These are phyloP conservation scores for Gautieria morchelliformis DNA, from an alignment of 768 basidiomycete species.

Conservation along the genomic window DNA sequence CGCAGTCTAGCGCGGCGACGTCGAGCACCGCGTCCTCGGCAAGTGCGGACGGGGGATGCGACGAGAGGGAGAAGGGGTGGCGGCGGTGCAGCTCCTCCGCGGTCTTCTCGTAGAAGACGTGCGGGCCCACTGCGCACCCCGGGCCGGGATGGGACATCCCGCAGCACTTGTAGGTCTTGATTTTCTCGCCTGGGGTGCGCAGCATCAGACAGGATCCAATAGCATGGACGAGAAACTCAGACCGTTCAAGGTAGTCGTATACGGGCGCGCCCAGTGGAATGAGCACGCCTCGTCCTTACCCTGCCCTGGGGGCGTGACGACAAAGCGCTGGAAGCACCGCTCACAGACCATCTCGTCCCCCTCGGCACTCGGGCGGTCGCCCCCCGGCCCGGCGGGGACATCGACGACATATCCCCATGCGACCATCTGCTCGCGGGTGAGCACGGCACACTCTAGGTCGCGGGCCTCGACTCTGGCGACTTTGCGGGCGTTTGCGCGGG, in stretches of 20 bases:
- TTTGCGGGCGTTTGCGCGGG: slow-evolving; percentile 46
- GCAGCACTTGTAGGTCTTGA: slow-evolving; percentile 73
- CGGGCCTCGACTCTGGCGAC: slow-evolving; percentile 34
- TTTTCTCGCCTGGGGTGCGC: slow-evolving; percentile 51
- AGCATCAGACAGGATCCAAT: background rate
- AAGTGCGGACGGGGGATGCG: slow-evolving; percentile 12
- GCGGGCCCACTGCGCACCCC: slow-evolving; percentile 72
- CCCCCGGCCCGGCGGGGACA: slow-evolving; percentile 59
- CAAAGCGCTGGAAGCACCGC: slow-evolving; percentile 62
- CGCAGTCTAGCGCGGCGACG: slow-evolving; percentile 88
- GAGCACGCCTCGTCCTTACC: slow-evolving; percentile 52
- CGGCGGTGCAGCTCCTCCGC: slow-evolving; percentile 59
- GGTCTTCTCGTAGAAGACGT: slow-evolving; percentile 83
- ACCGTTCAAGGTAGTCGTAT: slow-evolving; percentile 59
- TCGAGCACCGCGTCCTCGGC: slow-evolving; percentile 44
- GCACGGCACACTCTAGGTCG: slow-evolving; percentile 45
- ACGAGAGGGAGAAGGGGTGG: slow-evolving; percentile 56
- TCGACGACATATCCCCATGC: slow-evolving; percentile 65
- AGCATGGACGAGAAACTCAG: slow-evolving; percentile 13
- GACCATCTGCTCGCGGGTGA: slow-evolving; percentile 46
- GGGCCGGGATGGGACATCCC: slow-evolving; percentile 45
- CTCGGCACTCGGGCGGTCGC: slow-evolving; percentile 49
- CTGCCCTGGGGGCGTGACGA: slow-evolving; percentile 36
- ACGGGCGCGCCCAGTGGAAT: slow-evolving; percentile 76
- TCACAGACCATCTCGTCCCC: slow-evolving; percentile 60